phyloP scores from a whole-genome alignment of 257 asterid genomes.

The Hygrophila difformis region DNA sequence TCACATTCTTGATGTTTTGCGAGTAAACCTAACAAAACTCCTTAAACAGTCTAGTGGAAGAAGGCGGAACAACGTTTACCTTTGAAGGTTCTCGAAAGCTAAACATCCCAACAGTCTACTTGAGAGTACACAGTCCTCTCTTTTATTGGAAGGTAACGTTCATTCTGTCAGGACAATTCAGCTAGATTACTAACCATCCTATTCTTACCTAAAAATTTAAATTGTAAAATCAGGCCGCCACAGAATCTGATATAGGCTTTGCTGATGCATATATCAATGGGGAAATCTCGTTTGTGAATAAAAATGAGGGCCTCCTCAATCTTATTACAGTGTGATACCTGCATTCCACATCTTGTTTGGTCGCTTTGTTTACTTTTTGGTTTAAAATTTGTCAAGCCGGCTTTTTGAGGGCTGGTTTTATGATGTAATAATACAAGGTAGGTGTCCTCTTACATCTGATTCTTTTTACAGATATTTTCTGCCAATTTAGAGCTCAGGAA shows the following conservation, averaged over 20 bases:
- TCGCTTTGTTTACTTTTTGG: too few species aligned
- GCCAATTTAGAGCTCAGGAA: conserved; percentile 61
- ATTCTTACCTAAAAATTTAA: neutral
- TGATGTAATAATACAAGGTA: too few species aligned
- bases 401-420: too few species aligned
- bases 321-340: conserved; percentile 76
- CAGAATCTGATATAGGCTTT: conserved; percentile 77
- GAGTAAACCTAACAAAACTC: neutral
- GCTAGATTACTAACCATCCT: too few species aligned
- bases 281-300: conserved; percentile 67
- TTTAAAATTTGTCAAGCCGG: too few species aligned
- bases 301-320: conserved; percentile 54
- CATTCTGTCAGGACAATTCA: neutral
- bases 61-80: conserved; percentile 67
- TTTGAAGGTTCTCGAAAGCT: conserved; percentile 53
- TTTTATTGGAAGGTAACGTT: conserved; percentile 74
- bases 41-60: conserved; percentile 44
- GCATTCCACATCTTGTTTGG: too few species aligned
- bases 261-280: conserved; percentile 89
- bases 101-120: conserved; percentile 36
- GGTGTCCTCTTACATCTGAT: neutral
- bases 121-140: conserved; percentile 66
- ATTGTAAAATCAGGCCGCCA: conserved; percentile 43
- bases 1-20: neutral
- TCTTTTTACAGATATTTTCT: conserved; percentile 51